Conservation (phyloP, 164 flowering plant genomes). For the Tetrastigma voinierianum region DNA sequence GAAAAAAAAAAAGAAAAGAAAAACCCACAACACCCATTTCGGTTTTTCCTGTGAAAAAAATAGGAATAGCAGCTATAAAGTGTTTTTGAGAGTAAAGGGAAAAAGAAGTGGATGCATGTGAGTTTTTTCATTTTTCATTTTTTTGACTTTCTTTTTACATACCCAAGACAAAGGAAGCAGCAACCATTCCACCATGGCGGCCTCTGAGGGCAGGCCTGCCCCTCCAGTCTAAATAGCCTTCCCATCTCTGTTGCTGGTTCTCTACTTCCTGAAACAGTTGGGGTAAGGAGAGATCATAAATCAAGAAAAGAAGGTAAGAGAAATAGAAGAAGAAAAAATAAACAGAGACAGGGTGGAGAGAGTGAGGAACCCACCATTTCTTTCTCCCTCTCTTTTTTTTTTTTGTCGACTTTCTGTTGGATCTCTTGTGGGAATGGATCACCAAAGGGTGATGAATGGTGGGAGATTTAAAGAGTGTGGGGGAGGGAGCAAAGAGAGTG, state of each 20-base stretch:
- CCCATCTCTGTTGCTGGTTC: slow-evolving; percentile 40
- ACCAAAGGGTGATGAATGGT: slow-evolving; percentile 18
- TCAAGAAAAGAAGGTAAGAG: not conserved
- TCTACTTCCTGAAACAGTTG: slow-evolving; percentile 36
- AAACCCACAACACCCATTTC: not conserved
- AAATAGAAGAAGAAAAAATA: not conserved
- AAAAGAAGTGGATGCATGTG: too few relatives aligned
- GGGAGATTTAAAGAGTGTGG: slow-evolving; percentile 29
- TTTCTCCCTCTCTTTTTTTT: slow-evolving; percentile 4
- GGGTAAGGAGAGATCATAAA: not conserved
- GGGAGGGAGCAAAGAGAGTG: slow-evolving; percentile 6
- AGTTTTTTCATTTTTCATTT: too few relatives aligned
- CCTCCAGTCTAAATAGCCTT: slow-evolving; percentile 48
- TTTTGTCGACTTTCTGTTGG: slow-evolving; percentile 4
- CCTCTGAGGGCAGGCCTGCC: slow-evolving; percentile 25
- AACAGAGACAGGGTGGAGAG: not conserved
- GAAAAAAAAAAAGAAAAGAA: not conserved
- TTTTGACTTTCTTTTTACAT: slow-evolving; percentile 6
- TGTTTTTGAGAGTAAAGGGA: too few relatives aligned
- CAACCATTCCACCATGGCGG: slow-evolving; percentile 46
- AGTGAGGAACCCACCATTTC: slow-evolving; percentile 43
- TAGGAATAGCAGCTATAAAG: too few relatives aligned
- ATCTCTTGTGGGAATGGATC: slow-evolving; percentile 11
- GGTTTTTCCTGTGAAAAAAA: too few relatives aligned
- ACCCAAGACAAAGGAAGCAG: slow-evolving; percentile 40